Evolutionary conservation across 2,329 filamentous ascomycete species (phyloP).

Genomic region (Pseudogymnoascus sp.): DNA sequence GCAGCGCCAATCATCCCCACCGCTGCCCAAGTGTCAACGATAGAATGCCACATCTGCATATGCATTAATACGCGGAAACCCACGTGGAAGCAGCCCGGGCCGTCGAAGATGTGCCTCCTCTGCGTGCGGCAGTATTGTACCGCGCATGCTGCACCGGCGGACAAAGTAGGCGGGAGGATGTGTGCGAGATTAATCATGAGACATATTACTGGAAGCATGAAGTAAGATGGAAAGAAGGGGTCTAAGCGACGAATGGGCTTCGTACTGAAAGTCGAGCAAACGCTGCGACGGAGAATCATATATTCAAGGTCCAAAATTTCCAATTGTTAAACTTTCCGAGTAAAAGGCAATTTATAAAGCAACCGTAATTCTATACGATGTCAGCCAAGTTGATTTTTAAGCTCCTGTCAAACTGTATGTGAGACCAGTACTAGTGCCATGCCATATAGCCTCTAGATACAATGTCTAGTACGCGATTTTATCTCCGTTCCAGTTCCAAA

Average conservation of each 20-base stretch:
- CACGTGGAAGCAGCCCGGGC: background rate
- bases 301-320: conserved; percentile 8
- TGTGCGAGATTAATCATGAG: background rate
- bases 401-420: background rate
- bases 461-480: too few species aligned
- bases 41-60: background rate
- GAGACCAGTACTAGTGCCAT: background rate
- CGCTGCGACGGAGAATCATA: background rate
- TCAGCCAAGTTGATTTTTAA: conserved; percentile 11
- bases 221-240: background rate
- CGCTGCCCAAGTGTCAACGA: background rate
- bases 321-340: background rate
- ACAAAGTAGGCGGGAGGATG: background rate
- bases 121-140: background rate
- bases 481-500: too few species aligned
- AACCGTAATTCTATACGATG: conserved; percentile 10
- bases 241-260: background rate
- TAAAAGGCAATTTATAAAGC: conserved; percentile 7
- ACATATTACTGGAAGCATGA: background rate
- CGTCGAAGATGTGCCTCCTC: background rate
- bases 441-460: background rate
- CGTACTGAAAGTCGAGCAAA: conserved; percentile 5
- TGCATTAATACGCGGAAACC: background rate
- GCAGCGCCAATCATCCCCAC: background rate
- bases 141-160: background rate